Evolutionary conservation across 2,329 filamentous ascomycete genomes (phyloP), one percentile per base, ranked within the genome.

Genomic region (Cladosporium sp.): DNA sequence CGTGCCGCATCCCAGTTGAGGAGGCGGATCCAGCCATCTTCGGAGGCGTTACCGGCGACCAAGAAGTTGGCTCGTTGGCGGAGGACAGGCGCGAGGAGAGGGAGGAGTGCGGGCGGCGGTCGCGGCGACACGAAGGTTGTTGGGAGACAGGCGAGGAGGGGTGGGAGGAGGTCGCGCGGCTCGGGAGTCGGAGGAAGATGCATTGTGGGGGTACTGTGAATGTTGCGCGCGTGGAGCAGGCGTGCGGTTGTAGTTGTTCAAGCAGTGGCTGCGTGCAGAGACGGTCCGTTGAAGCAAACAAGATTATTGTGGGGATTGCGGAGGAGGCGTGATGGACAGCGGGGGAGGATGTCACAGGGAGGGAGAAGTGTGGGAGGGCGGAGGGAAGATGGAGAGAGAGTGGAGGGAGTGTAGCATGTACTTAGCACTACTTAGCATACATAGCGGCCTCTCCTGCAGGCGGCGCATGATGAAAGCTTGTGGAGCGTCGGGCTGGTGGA

Each of bases 1-100:
- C 79, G 72, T 57, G 77, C 68, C 7, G 75, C 62, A 61, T 87
- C 81, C 74, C 88, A 91, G 64, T 82, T 85, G 19, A 92, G 76
- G 32, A 91, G 75, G 1, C 81, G 77, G 13, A 92, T 78, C 87
- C 88, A 92, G 42, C 63, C 61, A 53, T 70, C 64, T n/a, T 58
- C 73, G 3, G 68, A 55, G 63, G 74, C 77, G 45, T 77, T 70
- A 43, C 59, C 61, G 1, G 77, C 72, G 1, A 84, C 80, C 54
- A 92, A 74, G 49, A 89, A 75, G 59, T 80, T 75, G 2, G 85
- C 72, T 46, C 81, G 72, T 66, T 85, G 82, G 54, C 81, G 79
- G 3, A 85, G 74, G 42, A 84, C 81, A 8, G 82, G 82, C 9
- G 82, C 81, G 14, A 85, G 73, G 2, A 84, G 74, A 33, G 80